A percentile compares a stretch with the other conserved stretches of the same genome.
phyloP scores from a whole-genome alignment of 1,284 basidiomycete genomes.

The Fomes fomentarius region DNA sequence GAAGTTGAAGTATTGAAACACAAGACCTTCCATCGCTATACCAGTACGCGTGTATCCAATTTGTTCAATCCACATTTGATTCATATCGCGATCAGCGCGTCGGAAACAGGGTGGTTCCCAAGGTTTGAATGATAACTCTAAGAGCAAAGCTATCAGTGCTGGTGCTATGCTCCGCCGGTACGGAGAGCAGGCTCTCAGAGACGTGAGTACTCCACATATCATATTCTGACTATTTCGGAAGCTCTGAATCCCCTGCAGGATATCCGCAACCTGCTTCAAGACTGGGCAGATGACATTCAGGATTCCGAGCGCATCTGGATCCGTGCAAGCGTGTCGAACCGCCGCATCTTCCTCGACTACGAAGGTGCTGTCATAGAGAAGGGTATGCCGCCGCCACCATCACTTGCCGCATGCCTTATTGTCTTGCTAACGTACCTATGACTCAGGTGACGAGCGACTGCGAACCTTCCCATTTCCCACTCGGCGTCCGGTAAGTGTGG shows the following conservation, averaged over 20 bases:
- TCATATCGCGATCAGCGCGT: slow-evolving; percentile 62
- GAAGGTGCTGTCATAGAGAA: slow-evolving; percentile 68
- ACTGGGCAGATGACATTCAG: slow-evolving; percentile 86
- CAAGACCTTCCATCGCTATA: slow-evolving; percentile 99
- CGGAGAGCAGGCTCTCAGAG: slow-evolving; percentile 90
- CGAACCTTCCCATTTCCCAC: slow-evolving; percentile 94
- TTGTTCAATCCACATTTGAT: neutral
- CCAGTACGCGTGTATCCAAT: slow-evolving; percentile 60
- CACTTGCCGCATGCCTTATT: neutral
- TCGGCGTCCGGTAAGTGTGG: slow-evolving; percentile 79
- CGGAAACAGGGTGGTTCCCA: slow-evolving; percentile 98
- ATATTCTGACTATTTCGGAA: neutral
- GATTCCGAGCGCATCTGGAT: slow-evolving; percentile 89
- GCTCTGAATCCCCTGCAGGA: slow-evolving; percentile 54
- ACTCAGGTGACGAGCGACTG: slow-evolving; percentile 70
- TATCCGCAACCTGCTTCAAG: slow-evolving; percentile 77
- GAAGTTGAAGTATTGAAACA: slow-evolving; percentile 84
- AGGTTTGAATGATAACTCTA: slow-evolving; percentile 89
- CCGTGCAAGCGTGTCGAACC: slow-evolving; percentile 83
- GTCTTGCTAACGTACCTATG: neutral
- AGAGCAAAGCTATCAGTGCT: slow-evolving; percentile 92
- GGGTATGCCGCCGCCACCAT: slow-evolving; percentile 33
- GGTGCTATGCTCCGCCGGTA: slow-evolving; percentile 95
- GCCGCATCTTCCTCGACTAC: slow-evolving; percentile 88
- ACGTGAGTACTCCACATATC: slow-evolving; percentile 55